Evolutionary conservation across 1,139 yeast genomes (phyloP).

Genomic region (Pneumocystis jirovecii): DNA sequence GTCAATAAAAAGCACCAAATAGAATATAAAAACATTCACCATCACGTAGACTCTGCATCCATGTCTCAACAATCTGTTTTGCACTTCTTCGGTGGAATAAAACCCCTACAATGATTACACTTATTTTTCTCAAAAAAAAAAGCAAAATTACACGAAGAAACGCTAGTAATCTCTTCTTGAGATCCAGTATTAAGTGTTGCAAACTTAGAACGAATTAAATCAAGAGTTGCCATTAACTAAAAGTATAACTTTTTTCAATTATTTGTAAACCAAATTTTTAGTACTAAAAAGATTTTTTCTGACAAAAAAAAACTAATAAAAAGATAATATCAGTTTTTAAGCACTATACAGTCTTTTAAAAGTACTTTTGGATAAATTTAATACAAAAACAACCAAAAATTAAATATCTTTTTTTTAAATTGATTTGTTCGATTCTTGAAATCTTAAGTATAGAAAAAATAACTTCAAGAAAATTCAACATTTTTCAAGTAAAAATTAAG

Average conservation of each 20-base stretch:
- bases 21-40: slow-evolving; percentile 15
- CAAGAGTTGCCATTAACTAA: slow-evolving; percentile 29
- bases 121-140: not conserved
- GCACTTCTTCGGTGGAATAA: slow-evolving; percentile 62
- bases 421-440: not conserved
- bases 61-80: slow-evolving; percentile 41
- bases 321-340: not conserved
- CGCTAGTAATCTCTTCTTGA: slow-evolving; percentile 67
- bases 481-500: not conserved
- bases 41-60: slow-evolving; percentile 37
- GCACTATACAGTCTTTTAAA: slow-evolving; percentile 7
- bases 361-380: not conserved
- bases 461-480: not conserved
- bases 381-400: not conserved
- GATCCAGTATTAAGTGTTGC: slow-evolving; percentile 47
- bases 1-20: slow-evolving; percentile 1
- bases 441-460: too few relatives aligned
- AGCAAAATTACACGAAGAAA: slow-evolving; percentile 39
- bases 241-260: slow-evolving; percentile 37
- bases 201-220: slow-evolving; percentile 42
- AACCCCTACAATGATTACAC: slow-evolving; percentile 16
- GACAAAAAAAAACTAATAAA: not conserved
- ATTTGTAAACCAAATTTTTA: slow-evolving; percentile 3
- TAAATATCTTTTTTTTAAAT: not conserved
- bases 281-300: not conserved